phyloP scores from a whole-genome alignment of 108 stramenopile species.

The Nitzschia sp. region DNA sequence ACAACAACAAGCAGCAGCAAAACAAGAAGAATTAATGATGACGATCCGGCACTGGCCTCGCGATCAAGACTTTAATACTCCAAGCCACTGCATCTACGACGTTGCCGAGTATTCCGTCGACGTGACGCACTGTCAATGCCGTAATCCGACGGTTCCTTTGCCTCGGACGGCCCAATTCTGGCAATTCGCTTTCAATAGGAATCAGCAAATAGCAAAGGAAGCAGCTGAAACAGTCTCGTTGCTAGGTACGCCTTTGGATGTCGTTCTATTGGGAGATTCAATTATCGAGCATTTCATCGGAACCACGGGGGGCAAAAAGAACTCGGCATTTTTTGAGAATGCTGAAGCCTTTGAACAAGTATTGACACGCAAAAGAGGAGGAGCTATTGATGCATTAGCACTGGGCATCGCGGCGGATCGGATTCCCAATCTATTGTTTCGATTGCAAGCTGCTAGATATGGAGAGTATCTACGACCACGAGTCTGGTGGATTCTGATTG shows the following conservation, averaged over 20 bases:
- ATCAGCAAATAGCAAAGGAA: neutral
- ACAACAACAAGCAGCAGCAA: too few relatives aligned
- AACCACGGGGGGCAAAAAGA: conserved; percentile 17
- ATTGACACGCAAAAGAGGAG: neutral
- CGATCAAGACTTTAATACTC: neutral
- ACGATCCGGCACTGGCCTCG: neutral
- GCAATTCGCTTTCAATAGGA: neutral
- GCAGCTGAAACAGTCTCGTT: neutral
- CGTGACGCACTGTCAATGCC: neutral
- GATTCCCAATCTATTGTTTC: conserved; percentile 49
- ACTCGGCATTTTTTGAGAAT: neutral
- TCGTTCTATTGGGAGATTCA: conserved; percentile 52
- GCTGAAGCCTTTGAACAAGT: neutral
- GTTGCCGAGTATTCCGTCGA: neutral
- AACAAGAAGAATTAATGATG: neutral
- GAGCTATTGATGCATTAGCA: neutral
- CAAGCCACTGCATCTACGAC: neutral
- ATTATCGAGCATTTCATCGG: conserved; percentile 53
- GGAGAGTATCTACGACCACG: conserved; percentile 48
- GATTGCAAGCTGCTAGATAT: conserved; percentile 56
- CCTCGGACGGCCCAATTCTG: neutral
- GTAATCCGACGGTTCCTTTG: neutral
- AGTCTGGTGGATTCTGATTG: conserved; percentile 69
- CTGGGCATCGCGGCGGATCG: conserved; percentile 13
- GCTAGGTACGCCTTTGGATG: conserved; percentile 18